Percentiles rank a stretch among this genome's conserved stretches.
phyloP scores from a whole-genome alignment of 768 basidiomycete species.

The Holtermanniella nyarrowii region DNA sequence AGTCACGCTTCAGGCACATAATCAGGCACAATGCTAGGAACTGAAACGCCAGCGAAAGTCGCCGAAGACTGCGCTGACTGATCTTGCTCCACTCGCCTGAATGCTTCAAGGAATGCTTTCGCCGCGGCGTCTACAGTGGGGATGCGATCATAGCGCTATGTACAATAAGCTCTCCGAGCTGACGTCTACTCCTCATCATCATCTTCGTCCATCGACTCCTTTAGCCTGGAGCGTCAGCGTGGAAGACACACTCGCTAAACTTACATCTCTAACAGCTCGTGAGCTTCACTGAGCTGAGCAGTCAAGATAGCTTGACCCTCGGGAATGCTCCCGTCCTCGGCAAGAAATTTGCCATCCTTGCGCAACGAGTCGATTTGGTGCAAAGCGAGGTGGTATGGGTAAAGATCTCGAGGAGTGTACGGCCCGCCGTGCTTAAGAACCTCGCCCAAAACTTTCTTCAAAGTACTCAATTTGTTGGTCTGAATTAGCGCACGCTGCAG shows the following conservation, averaged over 20 bases:
- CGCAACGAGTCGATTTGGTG: constrained; percentile 91
- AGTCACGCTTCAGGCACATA: too few species aligned
- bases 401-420: constrained; percentile 80
- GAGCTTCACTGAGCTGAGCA: constrained; percentile 91
- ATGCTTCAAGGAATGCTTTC: too few species aligned
- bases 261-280: constrained; percentile 87
- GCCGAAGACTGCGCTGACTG: too few species aligned
- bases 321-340: constrained; percentile 75
- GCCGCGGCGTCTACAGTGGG: too few species aligned
- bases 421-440: constrained; percentile 91
- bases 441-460: constrained; percentile 94
- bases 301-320: constrained; percentile 95
- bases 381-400: constrained; percentile 88
- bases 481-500: constrained; percentile 36
- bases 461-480: constrained; percentile 93
- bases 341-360: constrained; percentile 86
- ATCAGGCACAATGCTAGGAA: too few species aligned
- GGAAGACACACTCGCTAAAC: constrained; percentile 17
- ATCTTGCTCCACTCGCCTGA: too few species aligned
- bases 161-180: not conserved
- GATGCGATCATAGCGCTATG: not conserved
- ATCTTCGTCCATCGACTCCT: constrained; percentile 70
- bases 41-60: too few species aligned
- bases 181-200: constrained; percentile 41
- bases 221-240: constrained; percentile 45